Conservation (phyloP, 306 rosid species). For the Dicorynia guianensis region DNA sequence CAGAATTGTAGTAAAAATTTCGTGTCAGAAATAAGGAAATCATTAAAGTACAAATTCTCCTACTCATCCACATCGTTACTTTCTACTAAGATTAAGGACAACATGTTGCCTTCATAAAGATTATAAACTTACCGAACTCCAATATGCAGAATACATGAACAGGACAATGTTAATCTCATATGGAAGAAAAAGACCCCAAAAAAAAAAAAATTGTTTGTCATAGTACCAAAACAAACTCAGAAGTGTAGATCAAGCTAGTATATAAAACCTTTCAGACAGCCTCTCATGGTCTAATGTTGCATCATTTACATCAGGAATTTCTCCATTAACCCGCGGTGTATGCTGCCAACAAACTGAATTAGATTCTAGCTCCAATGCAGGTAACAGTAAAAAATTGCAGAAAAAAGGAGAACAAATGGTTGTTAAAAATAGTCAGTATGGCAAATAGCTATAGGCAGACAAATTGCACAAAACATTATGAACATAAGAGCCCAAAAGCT, state of each 20-base stretch:
- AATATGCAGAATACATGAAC: conserved; percentile 16
- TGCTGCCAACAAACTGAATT: conserved; percentile 75
- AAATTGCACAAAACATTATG: conserved; percentile 8
- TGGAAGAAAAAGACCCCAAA: not conserved
- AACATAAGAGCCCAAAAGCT: not conserved
- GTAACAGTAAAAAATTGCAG: conserved; percentile 35
- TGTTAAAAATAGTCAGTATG: not conserved
- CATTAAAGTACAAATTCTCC: conserved; percentile 1
- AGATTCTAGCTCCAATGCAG: conserved; percentile 39
- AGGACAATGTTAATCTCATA: conserved; percentile 2
- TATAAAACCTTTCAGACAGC: conserved; percentile 75
- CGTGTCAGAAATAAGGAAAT: not conserved
- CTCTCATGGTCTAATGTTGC: conserved; percentile 91
- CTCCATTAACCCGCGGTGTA: conserved; percentile 91
- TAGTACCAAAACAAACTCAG: conserved; percentile 19
- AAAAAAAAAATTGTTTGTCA: not conserved
- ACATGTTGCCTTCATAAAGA: conserved; percentile 28
- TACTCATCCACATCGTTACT: conserved; percentile 2
- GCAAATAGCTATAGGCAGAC: conserved; percentile 8
- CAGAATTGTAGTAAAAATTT: not conserved
- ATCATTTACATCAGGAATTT: conserved; percentile 91
- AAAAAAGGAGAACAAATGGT: conserved; percentile 19
- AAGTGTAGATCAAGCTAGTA: conserved; percentile 30
- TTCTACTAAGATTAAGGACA: conserved; percentile 8
- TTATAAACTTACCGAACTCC: conserved; percentile 11